A percentile compares a stretch with the other conserved stretches of the same genome.
These are phyloP conservation scores for Lactarius pseudohatsudake DNA, from an alignment of 768 basidiomycete genomes.

Conservation along the genomic window DNA sequence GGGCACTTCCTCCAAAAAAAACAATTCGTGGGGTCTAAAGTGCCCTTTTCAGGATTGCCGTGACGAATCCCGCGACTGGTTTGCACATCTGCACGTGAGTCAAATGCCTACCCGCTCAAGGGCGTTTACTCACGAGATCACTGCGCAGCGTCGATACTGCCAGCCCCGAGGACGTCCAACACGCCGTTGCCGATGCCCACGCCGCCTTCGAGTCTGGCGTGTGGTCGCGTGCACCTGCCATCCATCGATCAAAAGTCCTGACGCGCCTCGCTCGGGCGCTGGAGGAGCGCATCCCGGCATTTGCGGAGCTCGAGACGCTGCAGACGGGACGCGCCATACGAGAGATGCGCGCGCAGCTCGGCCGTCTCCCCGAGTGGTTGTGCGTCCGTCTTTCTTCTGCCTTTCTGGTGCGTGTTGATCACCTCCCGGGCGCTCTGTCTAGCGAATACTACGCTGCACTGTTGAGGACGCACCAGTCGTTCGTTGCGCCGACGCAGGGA, in stretches of 20 bases:
- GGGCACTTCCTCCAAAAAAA: neutral
- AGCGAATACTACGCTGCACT: conserved; percentile 80
- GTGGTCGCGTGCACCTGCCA: conserved; percentile 65
- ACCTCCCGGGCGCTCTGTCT: neutral
- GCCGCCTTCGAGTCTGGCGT: conserved; percentile 59
- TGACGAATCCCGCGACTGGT: conserved; percentile 70
- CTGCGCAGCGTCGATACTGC: conserved; percentile 53
- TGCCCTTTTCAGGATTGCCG: conserved; percentile 43
- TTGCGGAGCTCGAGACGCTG: conserved; percentile 65
- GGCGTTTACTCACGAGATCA: neutral
- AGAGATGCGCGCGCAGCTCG: conserved; percentile 80
- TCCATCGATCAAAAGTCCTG: conserved; percentile 64
- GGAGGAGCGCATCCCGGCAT: conserved; percentile 53
- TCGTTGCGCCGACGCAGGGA: conserved; percentile 78
- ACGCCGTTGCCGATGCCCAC: conserved; percentile 56
- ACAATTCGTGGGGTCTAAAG: too few relatives aligned
- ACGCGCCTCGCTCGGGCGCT: conserved; percentile 62
- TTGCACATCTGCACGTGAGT: conserved; percentile 54
- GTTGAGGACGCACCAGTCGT: conserved; percentile 65
- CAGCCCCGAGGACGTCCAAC: conserved; percentile 50
- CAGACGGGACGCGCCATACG: conserved; percentile 82
- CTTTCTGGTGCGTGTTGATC: neutral
- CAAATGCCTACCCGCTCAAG: neutral
- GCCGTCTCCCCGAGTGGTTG: conserved; percentile 85
- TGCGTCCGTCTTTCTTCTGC: conserved; percentile 39